Conservation (phyloP, 2,329 filamentous ascomycete genomes). For the Trichoderma arundinaceum region DNA sequence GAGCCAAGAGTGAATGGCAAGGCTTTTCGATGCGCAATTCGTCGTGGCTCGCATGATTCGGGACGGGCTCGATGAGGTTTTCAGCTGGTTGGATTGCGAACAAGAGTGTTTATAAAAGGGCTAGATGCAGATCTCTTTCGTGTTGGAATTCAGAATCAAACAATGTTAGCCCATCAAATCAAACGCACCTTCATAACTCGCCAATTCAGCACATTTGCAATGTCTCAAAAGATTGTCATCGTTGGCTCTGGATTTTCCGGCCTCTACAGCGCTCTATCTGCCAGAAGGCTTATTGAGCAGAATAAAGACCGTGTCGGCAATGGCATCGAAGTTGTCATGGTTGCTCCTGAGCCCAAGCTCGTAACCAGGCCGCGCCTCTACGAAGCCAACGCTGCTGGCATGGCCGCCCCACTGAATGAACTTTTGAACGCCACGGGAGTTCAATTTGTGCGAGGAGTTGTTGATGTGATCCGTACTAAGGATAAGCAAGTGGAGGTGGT, state of each 20-base stretch:
- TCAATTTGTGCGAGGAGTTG: constrained; percentile 38
- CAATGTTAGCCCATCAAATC: not conserved
- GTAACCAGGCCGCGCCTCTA: constrained; percentile 46
- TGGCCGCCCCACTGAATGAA: constrained; percentile 35
- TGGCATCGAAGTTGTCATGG: constrained; percentile 41
- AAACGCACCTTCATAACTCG: not conserved
- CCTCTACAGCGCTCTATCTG: constrained; percentile 46
- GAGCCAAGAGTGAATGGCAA: not conserved
- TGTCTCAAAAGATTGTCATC: constrained; percentile 20
- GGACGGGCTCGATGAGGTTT: not conserved
- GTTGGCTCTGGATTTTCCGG: constrained; percentile 48
- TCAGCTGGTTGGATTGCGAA: not conserved
- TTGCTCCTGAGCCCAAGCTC: constrained; percentile 43
- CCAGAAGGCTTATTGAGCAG: constrained; percentile 42
- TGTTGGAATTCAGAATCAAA: not conserved
- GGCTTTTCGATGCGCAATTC: constrained; percentile 7
- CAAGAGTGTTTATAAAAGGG: not conserved
- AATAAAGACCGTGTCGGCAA: constrained; percentile 10
- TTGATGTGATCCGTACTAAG: constrained; percentile 35
- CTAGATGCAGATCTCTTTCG: not conserved
- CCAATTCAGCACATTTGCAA: not conserved
- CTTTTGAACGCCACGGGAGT: constrained; percentile 42
- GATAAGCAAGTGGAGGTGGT: constrained; percentile 22
- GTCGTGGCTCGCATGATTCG: constrained; percentile 1
- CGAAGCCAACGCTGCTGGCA: constrained; percentile 39